Conservation (phyloP, 192 early-diverging fungal genomes). For the Gaertneriomyces sp. region DNA sequence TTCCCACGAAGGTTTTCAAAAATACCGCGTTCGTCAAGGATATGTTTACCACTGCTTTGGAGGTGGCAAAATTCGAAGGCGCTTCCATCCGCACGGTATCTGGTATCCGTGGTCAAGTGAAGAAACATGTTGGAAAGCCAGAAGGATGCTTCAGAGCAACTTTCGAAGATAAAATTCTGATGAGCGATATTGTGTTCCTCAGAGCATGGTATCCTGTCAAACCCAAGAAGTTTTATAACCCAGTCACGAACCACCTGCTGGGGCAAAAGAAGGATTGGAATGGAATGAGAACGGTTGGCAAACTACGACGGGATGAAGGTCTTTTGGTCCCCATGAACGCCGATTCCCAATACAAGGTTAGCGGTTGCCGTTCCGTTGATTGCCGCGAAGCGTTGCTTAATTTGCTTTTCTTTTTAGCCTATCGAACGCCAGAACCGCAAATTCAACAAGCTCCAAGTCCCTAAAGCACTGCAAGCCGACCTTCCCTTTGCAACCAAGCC, state of each 20-base stretch:
- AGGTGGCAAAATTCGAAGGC: constrained; percentile 98
- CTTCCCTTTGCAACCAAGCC: constrained; percentile 90
- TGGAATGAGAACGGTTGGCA: constrained; percentile 83
- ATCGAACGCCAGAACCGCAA: constrained; percentile 70
- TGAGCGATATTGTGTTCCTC: constrained; percentile 97
- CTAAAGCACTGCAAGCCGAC: constrained; percentile 73
- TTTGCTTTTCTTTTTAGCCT: constrained; percentile 38
- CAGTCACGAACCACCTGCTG: constrained; percentile 87
- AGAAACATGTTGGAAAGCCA: constrained; percentile 79
- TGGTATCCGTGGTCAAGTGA: constrained; percentile 97
- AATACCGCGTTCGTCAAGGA: constrained; percentile 97
- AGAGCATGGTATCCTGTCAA: constrained; percentile 95
- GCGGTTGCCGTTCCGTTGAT: neutral
- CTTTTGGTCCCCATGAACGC: constrained; percentile 65
- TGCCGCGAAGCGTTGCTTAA: neutral
- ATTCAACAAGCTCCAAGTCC: constrained; percentile 79
- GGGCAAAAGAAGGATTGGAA: constrained; percentile 73
- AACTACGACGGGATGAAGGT: constrained; percentile 70
- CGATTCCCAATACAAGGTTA: constrained; percentile 84
- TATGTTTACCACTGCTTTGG: constrained; percentile 95
- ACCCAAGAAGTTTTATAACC: constrained; percentile 96
- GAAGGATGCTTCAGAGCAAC: constrained; percentile 93
- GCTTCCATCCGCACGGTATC: constrained; percentile 92
- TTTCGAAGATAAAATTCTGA: constrained; percentile 96
- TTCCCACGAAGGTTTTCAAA: constrained; percentile 90